phyloP scores from a whole-genome alignment of 176 grass and related monocot species.

The Hordeum marinum region DNA sequence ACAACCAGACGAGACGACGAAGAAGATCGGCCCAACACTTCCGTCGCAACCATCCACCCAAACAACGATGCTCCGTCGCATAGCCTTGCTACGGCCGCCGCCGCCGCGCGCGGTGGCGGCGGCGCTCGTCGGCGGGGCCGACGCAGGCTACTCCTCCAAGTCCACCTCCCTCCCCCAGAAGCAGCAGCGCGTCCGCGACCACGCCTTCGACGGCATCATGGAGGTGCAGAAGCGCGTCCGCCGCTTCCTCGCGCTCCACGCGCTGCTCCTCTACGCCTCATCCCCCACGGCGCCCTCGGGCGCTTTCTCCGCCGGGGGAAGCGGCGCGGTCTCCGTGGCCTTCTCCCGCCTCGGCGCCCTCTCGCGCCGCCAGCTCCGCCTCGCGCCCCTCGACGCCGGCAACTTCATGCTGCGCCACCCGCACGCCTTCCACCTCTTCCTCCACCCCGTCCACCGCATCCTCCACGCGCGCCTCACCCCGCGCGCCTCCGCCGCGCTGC shows the following conservation, averaged over 20 bases:
- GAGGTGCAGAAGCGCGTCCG: slow-evolving; percentile 83
- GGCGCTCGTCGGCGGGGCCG: background rate
- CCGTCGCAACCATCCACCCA: background rate
- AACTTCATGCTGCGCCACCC: slow-evolving; percentile 79
- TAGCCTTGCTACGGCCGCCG: background rate
- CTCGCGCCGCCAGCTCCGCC: slow-evolving; percentile 59
- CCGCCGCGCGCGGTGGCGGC: slow-evolving; percentile 10
- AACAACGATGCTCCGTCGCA: slow-evolving; percentile 1
- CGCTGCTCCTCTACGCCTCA: slow-evolving; percentile 50
- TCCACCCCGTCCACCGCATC: slow-evolving; percentile 79
- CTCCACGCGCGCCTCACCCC: slow-evolving; percentile 83
- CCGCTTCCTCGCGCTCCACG: slow-evolving; percentile 51
- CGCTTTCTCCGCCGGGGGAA: background rate
- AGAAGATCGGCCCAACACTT: too few species aligned
- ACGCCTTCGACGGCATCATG: slow-evolving; percentile 80
- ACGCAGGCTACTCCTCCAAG: slow-evolving; percentile 39
- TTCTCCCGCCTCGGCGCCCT: slow-evolving; percentile 57
- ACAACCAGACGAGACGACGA: too few species aligned
- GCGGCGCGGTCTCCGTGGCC: slow-evolving; percentile 36
- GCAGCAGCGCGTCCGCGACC: slow-evolving; percentile 80
- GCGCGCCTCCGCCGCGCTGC: slow-evolving; percentile 40
- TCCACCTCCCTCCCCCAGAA: slow-evolving; percentile 79
- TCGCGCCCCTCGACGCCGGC: slow-evolving; percentile 47
- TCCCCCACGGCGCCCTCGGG: slow-evolving; percentile 18
- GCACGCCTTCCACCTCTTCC: slow-evolving; percentile 86